phyloP scores from a whole-genome alignment of 352 stramenopile species.

The Aphanomyces stellatus region DNA sequence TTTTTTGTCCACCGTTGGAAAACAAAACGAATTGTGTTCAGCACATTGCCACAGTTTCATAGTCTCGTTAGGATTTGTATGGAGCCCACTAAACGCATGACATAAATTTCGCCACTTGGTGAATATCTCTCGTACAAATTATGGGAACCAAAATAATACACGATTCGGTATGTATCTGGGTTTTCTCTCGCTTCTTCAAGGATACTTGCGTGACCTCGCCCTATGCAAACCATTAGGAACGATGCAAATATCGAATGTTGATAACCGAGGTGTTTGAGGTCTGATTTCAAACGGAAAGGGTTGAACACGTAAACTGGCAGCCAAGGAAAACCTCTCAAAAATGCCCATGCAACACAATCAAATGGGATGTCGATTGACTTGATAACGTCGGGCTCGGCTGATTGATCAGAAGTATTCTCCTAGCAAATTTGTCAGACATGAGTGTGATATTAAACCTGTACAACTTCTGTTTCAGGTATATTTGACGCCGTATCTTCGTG shows the following conservation, averaged over 20 bases:
- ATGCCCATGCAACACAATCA: not conserved
- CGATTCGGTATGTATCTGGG: not conserved
- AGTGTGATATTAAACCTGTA: too few relatives aligned
- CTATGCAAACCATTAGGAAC: not conserved
- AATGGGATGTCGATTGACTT: not conserved
- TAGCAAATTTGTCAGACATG: too few relatives aligned
- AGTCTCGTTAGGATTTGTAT: not conserved
- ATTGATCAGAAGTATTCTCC: too few relatives aligned
- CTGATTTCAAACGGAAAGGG: not conserved
- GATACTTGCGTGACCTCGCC: not conserved
- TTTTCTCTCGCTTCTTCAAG: not conserved
- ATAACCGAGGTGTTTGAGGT: not conserved
- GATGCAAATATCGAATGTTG: not conserved
- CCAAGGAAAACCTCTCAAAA: conserved; percentile 1
- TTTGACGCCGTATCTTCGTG: too few relatives aligned
- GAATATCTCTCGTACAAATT: conserved; percentile 10
- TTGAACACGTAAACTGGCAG: not conserved
- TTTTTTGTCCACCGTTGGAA: not conserved
- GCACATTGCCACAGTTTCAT: not conserved
- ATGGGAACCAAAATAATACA: conserved; percentile 7
- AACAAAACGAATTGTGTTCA: not conserved
- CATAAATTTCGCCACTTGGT: too few relatives aligned
- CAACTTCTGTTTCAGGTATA: too few relatives aligned
- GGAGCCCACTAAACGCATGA: not conserved
- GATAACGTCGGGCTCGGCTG: not conserved